Evolutionary conservation across 2,329 filamentous ascomycete species (phyloP), one percentile per base, ranked within the genome.

Genomic region (Metarhizium album): DNA sequence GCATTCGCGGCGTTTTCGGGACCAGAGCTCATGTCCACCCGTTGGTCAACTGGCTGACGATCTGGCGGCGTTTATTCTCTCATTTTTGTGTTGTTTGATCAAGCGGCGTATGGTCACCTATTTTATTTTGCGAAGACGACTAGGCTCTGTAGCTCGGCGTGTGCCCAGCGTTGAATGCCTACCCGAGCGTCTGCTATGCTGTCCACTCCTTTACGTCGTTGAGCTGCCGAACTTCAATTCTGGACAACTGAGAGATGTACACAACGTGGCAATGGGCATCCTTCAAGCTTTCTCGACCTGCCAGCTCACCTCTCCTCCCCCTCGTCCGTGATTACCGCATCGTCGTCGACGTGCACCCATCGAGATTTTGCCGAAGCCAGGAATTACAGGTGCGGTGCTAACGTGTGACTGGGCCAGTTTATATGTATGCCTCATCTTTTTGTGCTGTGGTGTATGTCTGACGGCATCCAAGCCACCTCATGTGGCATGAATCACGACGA

Each of bases 1-100:
- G 67, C 69, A 72, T 72, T 66, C 56, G 64, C 58, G 69, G 69
- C 69, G 69, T 72, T 71, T 59, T 62, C 55, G 62, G 67, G 61
- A 67, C 62, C 63, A 65, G 55, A 67, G 62, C 61, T 68, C 60
- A 63, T 66, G 65, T 61, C 60, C 62, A 62, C 63, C 62, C 61
- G 60, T 62, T 61, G 58, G 59, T 63, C 63, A 59, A 56, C 52
- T 54, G 47, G 54, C 57, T 58, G 59, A 64, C 60, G 64, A 64
- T 58, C 58, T 61, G 60, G 62, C 60, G 67, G 67, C 67, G 66
- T 69, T 60, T 64, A 55, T 58, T 60, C 57, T 62, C 65, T 63
- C 67, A 56, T 61, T 56, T 64, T 61, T 59, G n/a, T n/a, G n/a
- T n/a, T n/a, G 59, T 55, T 58, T 56, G 55, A 55, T 52, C 55